phyloP scores from a whole-genome alignment of 345 rosid species.

The Eucalyptus pauciflora region DNA sequence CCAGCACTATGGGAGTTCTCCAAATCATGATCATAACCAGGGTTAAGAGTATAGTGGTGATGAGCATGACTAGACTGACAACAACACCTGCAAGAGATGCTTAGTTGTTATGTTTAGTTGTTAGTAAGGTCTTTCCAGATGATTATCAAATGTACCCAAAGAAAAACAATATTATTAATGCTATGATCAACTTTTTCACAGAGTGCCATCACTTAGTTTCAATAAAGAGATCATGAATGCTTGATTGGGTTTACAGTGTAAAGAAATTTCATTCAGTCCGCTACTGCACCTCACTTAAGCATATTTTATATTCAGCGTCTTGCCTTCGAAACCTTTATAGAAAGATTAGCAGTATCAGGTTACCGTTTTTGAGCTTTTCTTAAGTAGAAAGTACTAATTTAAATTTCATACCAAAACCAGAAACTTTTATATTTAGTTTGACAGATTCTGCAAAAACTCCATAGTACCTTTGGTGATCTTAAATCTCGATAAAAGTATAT shows the following conservation, averaged over 20 bases:
- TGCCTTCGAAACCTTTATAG: background rate
- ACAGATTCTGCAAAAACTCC: background rate
- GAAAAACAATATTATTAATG: background rate
- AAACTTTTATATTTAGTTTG: background rate
- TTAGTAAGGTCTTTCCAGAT: background rate
- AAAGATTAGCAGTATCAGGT: background rate
- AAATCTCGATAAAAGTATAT: background rate
- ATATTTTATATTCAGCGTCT: background rate
- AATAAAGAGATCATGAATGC: background rate
- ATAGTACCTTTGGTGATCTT: background rate
- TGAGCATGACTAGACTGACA: constrained; percentile 83
- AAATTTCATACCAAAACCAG: background rate
- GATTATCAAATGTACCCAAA: background rate
- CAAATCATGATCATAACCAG: constrained; percentile 84
- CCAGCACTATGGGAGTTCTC: constrained; percentile 54
- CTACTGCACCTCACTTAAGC: background rate
- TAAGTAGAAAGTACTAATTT: background rate
- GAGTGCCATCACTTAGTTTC: background rate
- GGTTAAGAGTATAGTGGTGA: constrained; percentile 60
- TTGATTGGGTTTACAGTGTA: background rate
- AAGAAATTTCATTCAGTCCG: background rate
- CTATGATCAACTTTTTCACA: background rate
- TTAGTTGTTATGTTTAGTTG: background rate
- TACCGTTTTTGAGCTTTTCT: background rate
- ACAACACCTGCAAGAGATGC: constrained; percentile 48